These are phyloP conservation scores for Tympanopsis confertula DNA, from an alignment of 2,329 filamentous ascomycete species.

Conservation along the genomic window DNA sequence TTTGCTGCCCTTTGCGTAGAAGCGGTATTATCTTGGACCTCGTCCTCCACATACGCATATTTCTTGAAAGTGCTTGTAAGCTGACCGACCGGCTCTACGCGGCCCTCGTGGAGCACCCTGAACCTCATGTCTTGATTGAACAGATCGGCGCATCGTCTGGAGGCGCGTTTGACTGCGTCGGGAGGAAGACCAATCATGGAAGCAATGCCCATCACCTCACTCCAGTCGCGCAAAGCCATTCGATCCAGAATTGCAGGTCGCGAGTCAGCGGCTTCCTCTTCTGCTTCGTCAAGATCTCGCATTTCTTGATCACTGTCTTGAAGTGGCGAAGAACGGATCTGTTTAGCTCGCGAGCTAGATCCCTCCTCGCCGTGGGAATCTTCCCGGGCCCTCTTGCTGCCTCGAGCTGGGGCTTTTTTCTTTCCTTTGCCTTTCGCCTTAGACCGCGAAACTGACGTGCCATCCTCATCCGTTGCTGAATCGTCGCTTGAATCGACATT, in stretches of 20 bases:
- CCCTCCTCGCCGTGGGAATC: neutral
- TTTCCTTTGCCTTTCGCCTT: too few species aligned
- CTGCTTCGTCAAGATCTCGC: too few species aligned
- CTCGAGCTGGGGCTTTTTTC: neutral
- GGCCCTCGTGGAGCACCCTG: neutral
- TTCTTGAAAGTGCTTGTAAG: too few species aligned
- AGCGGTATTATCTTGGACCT: too few species aligned
- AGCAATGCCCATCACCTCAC: conserved; percentile 70
- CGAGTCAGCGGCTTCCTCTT: too few species aligned
- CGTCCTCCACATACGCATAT: too few species aligned
- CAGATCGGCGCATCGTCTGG: conserved; percentile 62
- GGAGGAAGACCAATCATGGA: conserved; percentile 60
- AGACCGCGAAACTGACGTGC: neutral
- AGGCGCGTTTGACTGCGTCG: conserved; percentile 53
- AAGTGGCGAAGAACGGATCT: neutral
- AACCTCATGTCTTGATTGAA: conserved; percentile 65
- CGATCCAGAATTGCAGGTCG: neutral
- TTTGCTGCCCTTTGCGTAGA: too few species aligned
- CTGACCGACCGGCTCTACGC: neutral
- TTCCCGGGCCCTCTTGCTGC: neutral
- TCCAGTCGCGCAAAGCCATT: conserved; percentile 59
- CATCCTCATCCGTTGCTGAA: neutral
- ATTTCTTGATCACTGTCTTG: too few species aligned
- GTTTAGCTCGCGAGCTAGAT: neutral
- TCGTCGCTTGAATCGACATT: too few species aligned